Evolutionary conservation across 306 rosid genomes (phyloP), one percentile per base, ranked within the genome.

Genomic region (Malus sieversii): DNA sequence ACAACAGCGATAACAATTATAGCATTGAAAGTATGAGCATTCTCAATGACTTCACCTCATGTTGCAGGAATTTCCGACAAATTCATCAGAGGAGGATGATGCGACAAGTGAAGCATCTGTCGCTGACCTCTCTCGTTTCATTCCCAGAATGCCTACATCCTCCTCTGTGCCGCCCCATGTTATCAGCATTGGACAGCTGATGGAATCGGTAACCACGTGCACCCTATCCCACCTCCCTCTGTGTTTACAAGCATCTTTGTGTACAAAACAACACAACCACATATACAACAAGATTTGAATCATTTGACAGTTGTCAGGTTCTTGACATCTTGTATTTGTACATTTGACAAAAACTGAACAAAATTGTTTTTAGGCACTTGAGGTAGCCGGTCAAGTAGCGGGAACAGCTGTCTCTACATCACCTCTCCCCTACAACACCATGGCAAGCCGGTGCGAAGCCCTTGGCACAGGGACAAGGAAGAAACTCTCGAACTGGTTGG

Each of bases 391-490:
- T 81, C 96, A 92, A 68, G 99, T 96, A 60, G 97, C 92, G 0
- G 99, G 97, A 83, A 76, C 98, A 27, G 68, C 88, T 1, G 80
- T 96, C 68, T 90, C 98, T 48, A 84, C 91, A 46, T 90, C 96
- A 2, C 97, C 98, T 22, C 96, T 96, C 19, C 96, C 99, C n/a
- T 96, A 86, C 89, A 86, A 89, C 51, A 51, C 97, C 83, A 92
- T 96, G 93, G 89, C 97, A n/a, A 86, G 90, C 88, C 99, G 92
- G 81, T 96, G 98, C 38, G 99, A 96, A 82, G 87, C 93, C 20
- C 91, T 96, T 4, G 99, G 99, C 70, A 89, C 96, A 18, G 91
- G 92, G 80, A 85, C 96, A 61, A 85, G 99, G 81, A 92, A 89
- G 82, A 96, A 88, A 74, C 93, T 96, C 68, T 89, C 96, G 35